Evolutionary conservation across 2,329 filamentous ascomycete species (phyloP).

Genomic region (Pyricularia sp.): DNA sequence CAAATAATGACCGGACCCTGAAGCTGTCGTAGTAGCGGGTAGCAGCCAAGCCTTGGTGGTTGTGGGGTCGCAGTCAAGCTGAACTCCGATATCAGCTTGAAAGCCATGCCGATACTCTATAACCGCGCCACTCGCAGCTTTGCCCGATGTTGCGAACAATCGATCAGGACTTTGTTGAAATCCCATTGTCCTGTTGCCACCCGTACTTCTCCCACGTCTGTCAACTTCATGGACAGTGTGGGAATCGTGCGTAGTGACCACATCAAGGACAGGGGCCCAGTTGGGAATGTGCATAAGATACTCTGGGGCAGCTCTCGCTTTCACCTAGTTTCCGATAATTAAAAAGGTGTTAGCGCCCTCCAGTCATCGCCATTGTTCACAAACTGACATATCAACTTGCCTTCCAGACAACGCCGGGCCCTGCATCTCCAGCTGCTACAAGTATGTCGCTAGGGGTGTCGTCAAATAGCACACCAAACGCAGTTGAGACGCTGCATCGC

Average conservation of each 20-base stretch:
- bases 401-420: constrained; percentile 68
- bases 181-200: neutral
- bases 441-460: constrained; percentile 62
- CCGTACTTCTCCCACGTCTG: neutral
- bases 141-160: constrained; percentile 59
- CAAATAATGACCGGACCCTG: constrained; percentile 25
- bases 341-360: neutral
- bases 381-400: constrained; percentile 29
- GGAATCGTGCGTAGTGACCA: constrained; percentile 34
- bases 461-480: constrained; percentile 68
- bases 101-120: constrained; percentile 62
- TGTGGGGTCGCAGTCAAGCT: constrained; percentile 39
- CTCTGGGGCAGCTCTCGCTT: constrained; percentile 42
- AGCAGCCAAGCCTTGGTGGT: constrained; percentile 47
- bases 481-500: constrained; percentile 66
- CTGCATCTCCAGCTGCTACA: constrained; percentile 68
- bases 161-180: constrained; percentile 31
- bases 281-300: constrained; percentile 54
- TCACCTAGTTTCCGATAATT: constrained; percentile 26
- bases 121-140: constrained; percentile 51
- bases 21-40: constrained; percentile 13
- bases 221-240: neutral
- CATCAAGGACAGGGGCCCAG: constrained; percentile 51
- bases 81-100: constrained; percentile 55
- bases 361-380: neutral